Conservation (phyloP, 2,329 filamentous ascomycete species). For the Neonectria coccinea region DNA sequence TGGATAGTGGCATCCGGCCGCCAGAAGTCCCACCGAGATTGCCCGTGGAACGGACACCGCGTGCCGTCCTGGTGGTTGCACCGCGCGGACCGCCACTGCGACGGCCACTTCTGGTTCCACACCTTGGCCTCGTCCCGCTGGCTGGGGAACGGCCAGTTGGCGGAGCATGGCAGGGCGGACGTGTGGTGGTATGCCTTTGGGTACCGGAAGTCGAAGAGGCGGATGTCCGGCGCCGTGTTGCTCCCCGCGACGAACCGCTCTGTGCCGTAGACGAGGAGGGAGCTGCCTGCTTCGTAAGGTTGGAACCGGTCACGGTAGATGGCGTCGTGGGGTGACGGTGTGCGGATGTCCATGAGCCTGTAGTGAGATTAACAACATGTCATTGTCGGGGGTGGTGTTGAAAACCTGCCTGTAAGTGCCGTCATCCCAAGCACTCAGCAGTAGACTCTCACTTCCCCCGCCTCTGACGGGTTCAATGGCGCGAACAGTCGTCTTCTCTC, state of each 20-base stretch:
- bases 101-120: constrained; percentile 27
- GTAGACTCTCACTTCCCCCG: constrained; percentile 52
- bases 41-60: constrained; percentile 61
- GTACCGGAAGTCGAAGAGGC: constrained; percentile 67
- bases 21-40: constrained; percentile 57
- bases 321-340: constrained; percentile 58
- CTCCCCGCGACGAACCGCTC: constrained; percentile 65
- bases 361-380: constrained; percentile 6
- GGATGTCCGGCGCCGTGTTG: constrained; percentile 56
- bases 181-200: constrained; percentile 62
- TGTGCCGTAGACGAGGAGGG: constrained; percentile 62
- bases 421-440: constrained; percentile 66
- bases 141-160: constrained; percentile 50
- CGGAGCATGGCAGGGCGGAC: constrained; percentile 59
- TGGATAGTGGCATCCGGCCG: constrained; percentile 63
- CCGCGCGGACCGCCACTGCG: constrained; percentile 23
- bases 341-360: constrained; percentile 63
- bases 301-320: constrained; percentile 67
- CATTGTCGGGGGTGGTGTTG: neutral
- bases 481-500: constrained; percentile 56
- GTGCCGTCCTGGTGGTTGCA: constrained; percentile 53
- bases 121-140: constrained; percentile 34
- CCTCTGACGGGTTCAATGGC: constrained; percentile 60
- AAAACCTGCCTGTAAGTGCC: constrained; percentile 57
- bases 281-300: constrained; percentile 58